These are phyloP conservation scores for Cercospora zeae-maydis DNA, from an alignment of 2,329 filamentous ascomycete species.

Conservation along the genomic window DNA sequence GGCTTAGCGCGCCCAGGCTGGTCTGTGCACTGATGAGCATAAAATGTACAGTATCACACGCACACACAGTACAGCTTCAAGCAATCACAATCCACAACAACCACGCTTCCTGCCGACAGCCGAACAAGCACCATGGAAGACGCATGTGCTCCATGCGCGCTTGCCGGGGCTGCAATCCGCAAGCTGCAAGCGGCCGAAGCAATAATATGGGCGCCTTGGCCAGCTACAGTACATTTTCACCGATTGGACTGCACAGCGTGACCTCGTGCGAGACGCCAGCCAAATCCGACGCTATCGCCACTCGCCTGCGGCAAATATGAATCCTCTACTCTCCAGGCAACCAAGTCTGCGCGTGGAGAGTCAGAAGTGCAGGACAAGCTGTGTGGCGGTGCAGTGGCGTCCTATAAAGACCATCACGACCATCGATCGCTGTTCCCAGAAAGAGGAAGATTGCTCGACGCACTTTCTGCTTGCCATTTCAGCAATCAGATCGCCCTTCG, in stretches of 20 bases:
- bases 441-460: neutral
- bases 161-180: neutral
- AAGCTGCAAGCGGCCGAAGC: neutral
- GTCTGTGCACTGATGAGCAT: too few relatives aligned
- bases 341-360: neutral
- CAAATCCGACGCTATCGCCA: slow-evolving; percentile 7
- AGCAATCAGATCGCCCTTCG: neutral
- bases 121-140: neutral
- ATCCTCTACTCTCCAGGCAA: slow-evolving; percentile 4
- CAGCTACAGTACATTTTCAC: neutral
- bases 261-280: neutral
- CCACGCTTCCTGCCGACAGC: neutral
- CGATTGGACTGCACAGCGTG: neutral
- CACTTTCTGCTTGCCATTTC: neutral
- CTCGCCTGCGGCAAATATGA: neutral
- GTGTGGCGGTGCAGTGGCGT: slow-evolving; percentile 2
- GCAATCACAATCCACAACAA: neutral
- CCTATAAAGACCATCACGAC: neutral
- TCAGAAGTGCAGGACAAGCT: neutral
- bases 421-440: neutral
- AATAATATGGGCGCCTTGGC: neutral
- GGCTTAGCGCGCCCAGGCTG: too few relatives aligned
- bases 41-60: too few relatives aligned
- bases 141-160: neutral
- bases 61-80: too few relatives aligned